phyloP scores from a whole-genome alignment of 768 basidiomycete genomes.

The Tricholoma saponaceum region DNA sequence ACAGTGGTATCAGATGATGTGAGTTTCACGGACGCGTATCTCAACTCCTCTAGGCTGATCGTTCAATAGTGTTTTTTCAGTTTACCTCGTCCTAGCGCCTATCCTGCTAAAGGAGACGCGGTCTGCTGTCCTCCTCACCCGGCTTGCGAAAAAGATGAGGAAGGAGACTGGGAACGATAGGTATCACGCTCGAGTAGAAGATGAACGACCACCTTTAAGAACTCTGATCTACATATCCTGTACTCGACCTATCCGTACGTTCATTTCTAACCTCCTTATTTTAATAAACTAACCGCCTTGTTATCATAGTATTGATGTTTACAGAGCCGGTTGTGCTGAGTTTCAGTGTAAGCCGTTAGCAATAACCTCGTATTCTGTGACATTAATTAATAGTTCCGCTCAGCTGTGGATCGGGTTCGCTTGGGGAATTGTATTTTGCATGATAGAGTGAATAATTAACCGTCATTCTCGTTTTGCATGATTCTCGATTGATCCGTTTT shows the following conservation, averaged over 20 bases:
- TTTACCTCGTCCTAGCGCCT: slow-evolving; percentile 45
- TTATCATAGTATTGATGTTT: slow-evolving; percentile 49
- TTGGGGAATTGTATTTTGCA: slow-evolving; percentile 72
- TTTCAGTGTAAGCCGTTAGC: slow-evolving; percentile 52
- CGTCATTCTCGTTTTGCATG: neutral
- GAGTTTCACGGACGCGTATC: slow-evolving; percentile 11
- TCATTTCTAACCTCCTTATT: neutral
- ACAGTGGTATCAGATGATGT: slow-evolving; percentile 77
- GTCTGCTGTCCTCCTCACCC: slow-evolving; percentile 61
- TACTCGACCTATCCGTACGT: slow-evolving; percentile 68
- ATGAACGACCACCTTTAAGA: slow-evolving; percentile 49
- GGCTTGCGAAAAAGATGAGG: slow-evolving; percentile 58
- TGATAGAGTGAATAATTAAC: slow-evolving; percentile 22
- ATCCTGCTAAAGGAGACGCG: slow-evolving; percentile 73
- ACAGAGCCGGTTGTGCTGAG: slow-evolving; percentile 74
- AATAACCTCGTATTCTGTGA: neutral
- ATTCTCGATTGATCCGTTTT: neutral
- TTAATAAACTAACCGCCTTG: neutral
- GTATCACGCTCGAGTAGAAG: slow-evolving; percentile 62
- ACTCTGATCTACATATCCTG: slow-evolving; percentile 67
- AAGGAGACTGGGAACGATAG: slow-evolving; percentile 60
- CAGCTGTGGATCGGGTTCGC: slow-evolving; percentile 72
- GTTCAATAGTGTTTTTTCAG: slow-evolving; percentile 42
- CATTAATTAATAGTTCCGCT: neutral
- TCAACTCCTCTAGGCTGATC: neutral